phyloP scores from a whole-genome alignment of 129 eudicot species.

The Lactuca sativa region DNA sequence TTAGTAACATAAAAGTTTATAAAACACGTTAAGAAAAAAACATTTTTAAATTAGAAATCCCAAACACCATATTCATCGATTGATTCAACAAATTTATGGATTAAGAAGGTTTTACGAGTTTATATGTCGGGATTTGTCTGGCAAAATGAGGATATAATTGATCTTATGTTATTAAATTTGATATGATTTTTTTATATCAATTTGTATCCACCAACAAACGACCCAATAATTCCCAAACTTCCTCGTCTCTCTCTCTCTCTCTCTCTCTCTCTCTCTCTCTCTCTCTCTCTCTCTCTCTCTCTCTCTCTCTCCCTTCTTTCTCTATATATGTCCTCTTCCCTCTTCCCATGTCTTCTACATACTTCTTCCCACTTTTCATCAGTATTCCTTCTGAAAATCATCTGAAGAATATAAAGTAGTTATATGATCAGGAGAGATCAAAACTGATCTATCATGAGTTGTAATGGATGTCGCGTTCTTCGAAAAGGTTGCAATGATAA shows the following conservation, averaged over 20 bases:
- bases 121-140: neutral
- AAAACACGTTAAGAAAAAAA: too few relatives aligned
- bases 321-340: slow-evolving; percentile 41
- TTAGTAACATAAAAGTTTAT: too few relatives aligned
- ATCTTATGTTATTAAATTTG: neutral
- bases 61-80: neutral
- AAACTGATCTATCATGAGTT: slow-evolving; percentile 49
- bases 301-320: slow-evolving; percentile 24
- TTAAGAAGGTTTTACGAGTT: neutral
- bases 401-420: neutral
- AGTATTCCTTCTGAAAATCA: slow-evolving; percentile 25
- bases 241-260: slow-evolving; percentile 19
- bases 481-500: slow-evolving; percentile 83
- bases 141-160: neutral
- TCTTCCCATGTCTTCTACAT: slow-evolving; percentile 20
- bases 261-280: too few relatives aligned
- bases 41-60: too few relatives aligned
- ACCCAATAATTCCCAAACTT: slow-evolving; percentile 37
- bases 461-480: slow-evolving; percentile 85
- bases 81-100: neutral
- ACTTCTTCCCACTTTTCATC: slow-evolving; percentile 34
- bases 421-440: slow-evolving; percentile 22
- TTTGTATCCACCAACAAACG: slow-evolving; percentile 30
- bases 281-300: too few relatives aligned
- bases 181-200: neutral